A percentile compares a stretch with the other conserved stretches of the same genome.
Conservation (phyloP, 495 filamentous ascomycete species). For the Hyphodiscus hymeniophilus region DNA sequence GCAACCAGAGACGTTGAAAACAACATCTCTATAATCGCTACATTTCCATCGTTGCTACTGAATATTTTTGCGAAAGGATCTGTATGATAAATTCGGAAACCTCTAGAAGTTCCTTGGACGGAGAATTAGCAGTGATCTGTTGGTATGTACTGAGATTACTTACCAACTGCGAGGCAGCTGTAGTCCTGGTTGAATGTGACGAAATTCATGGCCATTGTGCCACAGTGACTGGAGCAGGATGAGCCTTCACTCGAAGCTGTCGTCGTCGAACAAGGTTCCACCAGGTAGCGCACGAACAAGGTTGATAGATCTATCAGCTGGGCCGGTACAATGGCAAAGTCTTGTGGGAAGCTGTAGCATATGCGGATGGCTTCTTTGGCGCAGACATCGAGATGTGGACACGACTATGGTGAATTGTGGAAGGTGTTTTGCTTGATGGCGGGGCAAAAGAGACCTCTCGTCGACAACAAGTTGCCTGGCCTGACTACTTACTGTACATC, state of each 20-base stretch:
- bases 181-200: slow-evolving; percentile 99
- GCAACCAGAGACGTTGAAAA: slow-evolving; percentile 98
- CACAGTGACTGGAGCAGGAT: background rate
- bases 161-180: slow-evolving; percentile 90
- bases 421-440: background rate
- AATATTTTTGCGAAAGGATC: slow-evolving; percentile 92
- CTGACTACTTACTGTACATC: no score
- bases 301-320: background rate
- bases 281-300: background rate
- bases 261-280: background rate
- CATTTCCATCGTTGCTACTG: slow-evolving; percentile 86
- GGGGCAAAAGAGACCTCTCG: background rate
- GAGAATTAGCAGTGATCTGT: background rate
- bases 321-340: background rate
- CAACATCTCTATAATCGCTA: slow-evolving; percentile 94
- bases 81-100: slow-evolving; percentile 92
- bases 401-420: background rate
- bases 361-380: background rate
- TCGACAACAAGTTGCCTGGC: no score
- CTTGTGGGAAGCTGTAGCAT: slow-evolving; percentile 8
- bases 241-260: background rate
- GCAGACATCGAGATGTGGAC: background rate
- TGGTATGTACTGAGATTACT: slow-evolving; percentile 19
- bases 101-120: slow-evolving; percentile 67
- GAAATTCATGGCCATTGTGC: slow-evolving; percentile 74